A percentile compares a stretch with the other conserved stretches of the same genome.
Conservation (phyloP, 176 grass and related monocot genomes). For the Ananas comosus region DNA sequence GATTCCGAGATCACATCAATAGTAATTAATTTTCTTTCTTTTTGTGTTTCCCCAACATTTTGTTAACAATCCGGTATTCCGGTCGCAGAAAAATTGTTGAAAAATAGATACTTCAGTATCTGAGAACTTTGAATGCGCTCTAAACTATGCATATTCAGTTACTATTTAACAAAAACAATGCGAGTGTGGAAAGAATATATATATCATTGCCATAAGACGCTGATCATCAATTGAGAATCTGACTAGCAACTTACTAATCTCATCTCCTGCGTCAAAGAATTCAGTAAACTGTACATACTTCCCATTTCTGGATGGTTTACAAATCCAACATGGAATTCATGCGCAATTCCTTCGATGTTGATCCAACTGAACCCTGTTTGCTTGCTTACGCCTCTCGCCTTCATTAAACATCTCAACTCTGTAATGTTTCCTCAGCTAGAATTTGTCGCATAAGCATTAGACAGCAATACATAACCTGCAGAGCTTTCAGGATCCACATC, state of each 20-base stretch:
- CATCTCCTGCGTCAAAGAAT: slow-evolving; percentile 19
- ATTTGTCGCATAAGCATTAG: slow-evolving; percentile 20
- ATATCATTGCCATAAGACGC: background rate
- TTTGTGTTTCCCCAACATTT: slow-evolving; percentile 2
- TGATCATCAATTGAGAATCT: background rate
- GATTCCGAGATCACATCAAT: background rate
- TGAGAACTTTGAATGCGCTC: background rate
- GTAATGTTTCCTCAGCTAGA: slow-evolving; percentile 1
- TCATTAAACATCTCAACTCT: slow-evolving; percentile 9
- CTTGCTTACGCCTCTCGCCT: slow-evolving; percentile 13
- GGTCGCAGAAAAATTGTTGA: background rate
- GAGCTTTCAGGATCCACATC: slow-evolving; percentile 12
- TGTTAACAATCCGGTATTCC: background rate
- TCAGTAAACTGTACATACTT: background rate
- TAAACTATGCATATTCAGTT: background rate
- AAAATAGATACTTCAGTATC: background rate
- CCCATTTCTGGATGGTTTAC: background rate
- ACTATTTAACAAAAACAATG: background rate
- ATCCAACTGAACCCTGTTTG: slow-evolving; percentile 19
- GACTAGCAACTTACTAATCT: slow-evolving; percentile 1
- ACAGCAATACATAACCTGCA: slow-evolving; percentile 22
- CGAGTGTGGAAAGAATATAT: background rate
- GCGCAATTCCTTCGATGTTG: slow-evolving; percentile 1
- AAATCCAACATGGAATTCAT: slow-evolving; percentile 19
- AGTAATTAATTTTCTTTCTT: background rate